phyloP scores from a whole-genome alignment of 2,329 filamentous ascomycete species.

The Colletotrichum nymphaeae region DNA sequence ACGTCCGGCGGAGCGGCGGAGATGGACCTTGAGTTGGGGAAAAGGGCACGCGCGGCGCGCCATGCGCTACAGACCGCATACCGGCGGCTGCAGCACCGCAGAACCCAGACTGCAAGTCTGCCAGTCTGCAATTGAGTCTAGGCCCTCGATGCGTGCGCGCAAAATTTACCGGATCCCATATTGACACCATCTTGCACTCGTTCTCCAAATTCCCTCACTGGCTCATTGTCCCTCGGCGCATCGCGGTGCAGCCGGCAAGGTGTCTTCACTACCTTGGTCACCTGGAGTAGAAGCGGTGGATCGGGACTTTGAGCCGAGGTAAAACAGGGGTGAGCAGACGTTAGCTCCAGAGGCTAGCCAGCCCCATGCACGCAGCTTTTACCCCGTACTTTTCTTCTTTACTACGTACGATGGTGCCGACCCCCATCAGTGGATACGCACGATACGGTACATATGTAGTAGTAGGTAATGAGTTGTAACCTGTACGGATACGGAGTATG shows the following conservation, averaged over 20 bases:
- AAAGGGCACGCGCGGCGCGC: background rate
- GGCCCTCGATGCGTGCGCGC: background rate
- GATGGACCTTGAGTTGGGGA: conserved; percentile 11
- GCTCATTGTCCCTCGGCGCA: conserved; percentile 14
- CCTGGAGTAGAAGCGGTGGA: background rate
- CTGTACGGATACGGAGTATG: no score
- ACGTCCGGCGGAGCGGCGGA: conserved; percentile 6
- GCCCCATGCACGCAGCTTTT: background rate
- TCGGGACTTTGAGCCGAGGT: conserved; percentile 22
- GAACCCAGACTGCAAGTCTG: no score
- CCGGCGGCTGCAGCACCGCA: no score
- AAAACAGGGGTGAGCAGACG: conserved; percentile 5
- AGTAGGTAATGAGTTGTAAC: no score
- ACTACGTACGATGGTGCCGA: background rate
- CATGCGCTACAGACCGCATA: background rate
- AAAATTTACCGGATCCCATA: background rate
- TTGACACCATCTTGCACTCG: background rate
- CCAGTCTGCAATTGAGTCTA: background rate
- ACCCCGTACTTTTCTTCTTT: background rate
- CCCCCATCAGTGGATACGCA: background rate
- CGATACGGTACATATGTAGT: no score
- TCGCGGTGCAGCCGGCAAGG: background rate
- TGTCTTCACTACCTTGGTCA: background rate
- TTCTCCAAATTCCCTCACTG: background rate
- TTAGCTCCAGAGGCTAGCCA: background rate